A percentile compares a stretch with the other conserved stretches of the same genome.
These are phyloP conservation scores for Echium plantagineum DNA, from an alignment of 257 asterid species.

Conservation along the genomic window DNA sequence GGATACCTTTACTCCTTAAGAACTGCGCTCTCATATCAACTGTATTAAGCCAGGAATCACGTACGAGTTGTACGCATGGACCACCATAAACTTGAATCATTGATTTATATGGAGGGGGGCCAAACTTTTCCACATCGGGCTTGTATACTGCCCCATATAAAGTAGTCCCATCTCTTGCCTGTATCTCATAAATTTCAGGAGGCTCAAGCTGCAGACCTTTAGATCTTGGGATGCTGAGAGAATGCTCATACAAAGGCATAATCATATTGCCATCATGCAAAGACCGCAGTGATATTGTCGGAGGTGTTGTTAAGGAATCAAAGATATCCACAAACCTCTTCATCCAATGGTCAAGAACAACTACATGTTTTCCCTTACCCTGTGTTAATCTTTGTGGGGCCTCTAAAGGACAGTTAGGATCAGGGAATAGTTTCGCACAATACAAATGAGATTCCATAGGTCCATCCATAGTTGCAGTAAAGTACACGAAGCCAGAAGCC, in stretches of 20 bases:
- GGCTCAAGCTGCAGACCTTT: conserved; percentile 49
- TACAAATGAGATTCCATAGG: conserved; percentile 88
- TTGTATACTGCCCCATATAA: conserved; percentile 72
- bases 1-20: conserved; percentile 70
- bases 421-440: conserved; percentile 41
- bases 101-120: conserved; percentile 89
- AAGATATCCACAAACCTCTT: conserved; percentile 64
- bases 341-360: conserved; percentile 82
- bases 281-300: conserved; percentile 51
- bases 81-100: conserved; percentile 97
- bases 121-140: conserved; percentile 62
- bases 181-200: conserved; percentile 53
- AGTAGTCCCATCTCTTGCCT: conserved; percentile 62
- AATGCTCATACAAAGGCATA: conserved; percentile 49
- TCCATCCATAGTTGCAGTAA: conserved; percentile 64
- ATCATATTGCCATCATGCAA: conserved; percentile 57
- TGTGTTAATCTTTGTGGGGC: conserved; percentile 55
- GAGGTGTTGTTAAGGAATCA: conserved; percentile 69
- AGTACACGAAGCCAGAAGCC: conserved; percentile 60
- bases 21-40: conserved; percentile 96
- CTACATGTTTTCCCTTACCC: conserved; percentile 71
- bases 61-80: conserved; percentile 72
- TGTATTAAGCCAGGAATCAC: conserved; percentile 75
- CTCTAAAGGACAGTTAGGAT: conserved; percentile 20
- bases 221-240: conserved; percentile 30